Conservation (phyloP, 176 grass and related monocot genomes). For the Aegilops tauschii region DNA sequence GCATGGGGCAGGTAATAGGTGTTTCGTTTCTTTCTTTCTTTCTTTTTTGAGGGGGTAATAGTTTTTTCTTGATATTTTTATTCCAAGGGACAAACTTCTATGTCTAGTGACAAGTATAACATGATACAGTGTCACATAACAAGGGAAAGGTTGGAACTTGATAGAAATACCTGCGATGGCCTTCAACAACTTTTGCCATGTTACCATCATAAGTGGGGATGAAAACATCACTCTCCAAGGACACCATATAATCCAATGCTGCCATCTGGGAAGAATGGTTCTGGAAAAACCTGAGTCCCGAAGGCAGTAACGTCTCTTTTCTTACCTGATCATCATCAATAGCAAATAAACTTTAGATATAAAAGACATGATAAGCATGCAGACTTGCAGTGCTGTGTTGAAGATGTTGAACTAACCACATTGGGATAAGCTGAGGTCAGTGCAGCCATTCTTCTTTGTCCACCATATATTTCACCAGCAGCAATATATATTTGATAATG, state of each 20-base stretch:
- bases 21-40: neutral
- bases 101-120: neutral
- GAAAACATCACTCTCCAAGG: constrained; percentile 84
- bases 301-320: constrained; percentile 76
- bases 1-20: neutral
- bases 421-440: constrained; percentile 73
- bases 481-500: constrained; percentile 85
- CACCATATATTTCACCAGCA: constrained; percentile 95
- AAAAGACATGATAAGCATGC: constrained; percentile 4
- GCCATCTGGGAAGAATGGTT: constrained; percentile 99
- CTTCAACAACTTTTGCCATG: constrained; percentile 94
- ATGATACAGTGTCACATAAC: neutral
- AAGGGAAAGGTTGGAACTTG: neutral
- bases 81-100: neutral
- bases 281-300: constrained; percentile 69
- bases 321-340: constrained; percentile 57
- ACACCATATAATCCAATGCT: constrained; percentile 95
- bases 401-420: constrained; percentile 66
- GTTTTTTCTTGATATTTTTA: neutral
- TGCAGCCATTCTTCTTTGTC: constrained; percentile 74
- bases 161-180: constrained; percentile 79
- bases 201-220: constrained; percentile 94
- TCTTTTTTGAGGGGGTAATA: neutral
- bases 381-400: neutral
- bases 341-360: constrained; percentile 9